Conservation (phyloP, 371 early-diverging fungal species). For the Mortierella sp. region DNA sequence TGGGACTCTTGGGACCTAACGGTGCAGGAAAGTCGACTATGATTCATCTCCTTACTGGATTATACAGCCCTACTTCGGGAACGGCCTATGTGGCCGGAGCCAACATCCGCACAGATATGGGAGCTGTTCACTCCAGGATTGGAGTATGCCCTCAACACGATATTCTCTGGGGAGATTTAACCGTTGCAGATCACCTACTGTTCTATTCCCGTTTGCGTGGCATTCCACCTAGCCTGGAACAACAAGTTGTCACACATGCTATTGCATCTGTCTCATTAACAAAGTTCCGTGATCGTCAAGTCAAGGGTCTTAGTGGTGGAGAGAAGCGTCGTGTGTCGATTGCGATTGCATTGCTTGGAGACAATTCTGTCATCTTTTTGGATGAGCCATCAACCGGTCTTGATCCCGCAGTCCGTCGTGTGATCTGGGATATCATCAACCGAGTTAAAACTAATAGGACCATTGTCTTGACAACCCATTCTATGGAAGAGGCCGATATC, state of each 20-base stretch:
- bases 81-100: constrained; percentile 71
- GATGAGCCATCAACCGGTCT: constrained; percentile 74
- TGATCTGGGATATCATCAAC: constrained; percentile 78
- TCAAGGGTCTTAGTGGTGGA: constrained; percentile 69
- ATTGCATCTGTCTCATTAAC: constrained; percentile 66
- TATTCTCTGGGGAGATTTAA: constrained; percentile 83
- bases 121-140: constrained; percentile 68
- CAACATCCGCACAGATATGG: constrained; percentile 66
- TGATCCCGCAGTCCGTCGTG: constrained; percentile 76
- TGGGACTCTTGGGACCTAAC: constrained; percentile 76
- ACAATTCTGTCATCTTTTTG: constrained; percentile 64
- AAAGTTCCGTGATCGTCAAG: constrained; percentile 61
- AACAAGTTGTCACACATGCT: constrained; percentile 59
- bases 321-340: constrained; percentile 69
- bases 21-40: constrained; percentile 77
- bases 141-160: constrained; percentile 85
- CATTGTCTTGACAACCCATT: constrained; percentile 74
- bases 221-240: constrained; percentile 62
- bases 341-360: constrained; percentile 62
- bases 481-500: constrained; percentile 85
- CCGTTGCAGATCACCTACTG: constrained; percentile 76
- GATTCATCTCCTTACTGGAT: constrained; percentile 76
- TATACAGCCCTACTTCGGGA: constrained; percentile 72
- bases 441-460: constrained; percentile 68
- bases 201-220: constrained; percentile 82